These are phyloP conservation scores for Pseudovirgaria hyperparasitica DNA, from an alignment of 2,329 filamentous ascomycete species.

Conservation along the genomic window DNA sequence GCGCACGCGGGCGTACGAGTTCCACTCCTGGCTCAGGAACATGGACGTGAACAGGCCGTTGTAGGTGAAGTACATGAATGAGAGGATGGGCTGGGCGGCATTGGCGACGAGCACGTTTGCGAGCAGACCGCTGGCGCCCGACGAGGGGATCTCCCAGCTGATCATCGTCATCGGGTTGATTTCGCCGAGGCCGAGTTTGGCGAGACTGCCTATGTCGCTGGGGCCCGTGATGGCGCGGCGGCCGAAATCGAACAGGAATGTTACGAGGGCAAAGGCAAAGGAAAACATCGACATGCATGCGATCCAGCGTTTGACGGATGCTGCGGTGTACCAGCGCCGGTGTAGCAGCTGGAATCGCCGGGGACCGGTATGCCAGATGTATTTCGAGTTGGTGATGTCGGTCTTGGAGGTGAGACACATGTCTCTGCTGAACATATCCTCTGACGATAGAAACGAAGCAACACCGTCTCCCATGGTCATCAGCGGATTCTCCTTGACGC, in stretches of 20 bases:
- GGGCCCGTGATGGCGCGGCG: slow-evolving; percentile 1
- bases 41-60: slow-evolving; percentile 37
- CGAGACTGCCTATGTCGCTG: slow-evolving; percentile 3
- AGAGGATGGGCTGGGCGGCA: slow-evolving; percentile 32
- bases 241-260: slow-evolving; percentile 3
- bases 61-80: slow-evolving; percentile 33
- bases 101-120: slow-evolving; percentile 26
- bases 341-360: neutral
- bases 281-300: neutral
- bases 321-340: neutral
- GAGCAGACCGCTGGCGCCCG: slow-evolving; percentile 1
- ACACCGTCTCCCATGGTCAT: slow-evolving; percentile 14
- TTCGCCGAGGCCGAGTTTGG: slow-evolving; percentile 6
- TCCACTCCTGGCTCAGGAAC: slow-evolving; percentile 35
- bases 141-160: neutral
- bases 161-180: slow-evolving; percentile 7
- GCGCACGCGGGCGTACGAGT: slow-evolving; percentile 18
- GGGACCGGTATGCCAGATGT: neutral
- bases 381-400: neutral
- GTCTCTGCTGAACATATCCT: slow-evolving; percentile 3
- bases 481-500: slow-evolving; percentile 9
- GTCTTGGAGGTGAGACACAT: slow-evolving; percentile 7
- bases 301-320: neutral
- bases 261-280: slow-evolving; percentile 2
- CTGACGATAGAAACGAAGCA: slow-evolving; percentile 9